Conservation (phyloP, 1,139 yeast genomes). For the Geotrichum bryndzae region DNA sequence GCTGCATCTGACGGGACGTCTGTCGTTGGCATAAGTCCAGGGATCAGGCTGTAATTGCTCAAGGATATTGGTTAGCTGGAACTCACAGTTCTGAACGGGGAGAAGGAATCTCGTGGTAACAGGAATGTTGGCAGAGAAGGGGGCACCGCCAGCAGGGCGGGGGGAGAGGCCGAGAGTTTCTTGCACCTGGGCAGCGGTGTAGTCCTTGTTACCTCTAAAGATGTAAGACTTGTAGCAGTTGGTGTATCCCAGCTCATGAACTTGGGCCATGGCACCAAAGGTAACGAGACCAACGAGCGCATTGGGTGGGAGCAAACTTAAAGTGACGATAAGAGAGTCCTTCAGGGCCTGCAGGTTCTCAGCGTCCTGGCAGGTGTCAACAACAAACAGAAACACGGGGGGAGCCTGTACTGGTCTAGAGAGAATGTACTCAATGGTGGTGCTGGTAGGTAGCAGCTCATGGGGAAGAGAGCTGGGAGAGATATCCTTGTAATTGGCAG, state of each 20-base stretch:
- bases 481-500: constrained; percentile 82
- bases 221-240: constrained; percentile 76
- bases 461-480: constrained; percentile 79
- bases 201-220: constrained; percentile 89
- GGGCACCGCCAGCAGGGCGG: constrained; percentile 33
- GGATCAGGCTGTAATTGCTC: constrained; percentile 80
- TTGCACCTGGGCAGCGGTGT: constrained; percentile 64
- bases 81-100: constrained; percentile 82
- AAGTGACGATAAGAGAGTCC: constrained; percentile 75
- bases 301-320: constrained; percentile 84
- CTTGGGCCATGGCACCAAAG: constrained; percentile 90
- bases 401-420: constrained; percentile 85
- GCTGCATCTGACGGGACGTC: constrained; percentile 85
- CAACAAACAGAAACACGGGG: constrained; percentile 86
- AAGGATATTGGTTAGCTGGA: constrained; percentile 72
- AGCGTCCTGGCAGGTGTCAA: constrained; percentile 91
- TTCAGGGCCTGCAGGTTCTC: constrained; percentile 87
- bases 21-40: constrained; percentile 86
- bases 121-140: constrained; percentile 26
- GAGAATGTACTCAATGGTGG: constrained; percentile 90
- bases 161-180: constrained; percentile 60
- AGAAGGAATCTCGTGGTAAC: constrained; percentile 71
- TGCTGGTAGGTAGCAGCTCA: constrained; percentile 68
- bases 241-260: constrained; percentile 82
- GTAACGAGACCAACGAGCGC: constrained; percentile 89